These are phyloP conservation scores for Trichoderma reesei DNA, from an alignment of 495 filamentous ascomycete genomes.

Conservation along the genomic window DNA sequence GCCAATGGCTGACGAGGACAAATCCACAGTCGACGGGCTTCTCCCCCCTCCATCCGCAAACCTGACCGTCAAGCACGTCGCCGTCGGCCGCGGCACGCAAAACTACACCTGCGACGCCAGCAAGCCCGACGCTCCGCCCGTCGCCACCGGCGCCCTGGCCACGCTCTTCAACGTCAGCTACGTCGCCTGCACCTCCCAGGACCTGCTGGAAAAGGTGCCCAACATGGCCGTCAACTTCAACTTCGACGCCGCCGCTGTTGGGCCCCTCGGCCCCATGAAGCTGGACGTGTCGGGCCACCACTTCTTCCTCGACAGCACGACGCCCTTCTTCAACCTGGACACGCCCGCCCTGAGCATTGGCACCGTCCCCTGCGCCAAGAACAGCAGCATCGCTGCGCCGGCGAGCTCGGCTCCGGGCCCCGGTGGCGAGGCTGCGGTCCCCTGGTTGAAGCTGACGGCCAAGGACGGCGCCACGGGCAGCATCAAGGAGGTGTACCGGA, in stretches of 20 bases:
- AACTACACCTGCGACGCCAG: slow-evolving; percentile 78
- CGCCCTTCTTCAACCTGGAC: slow-evolving; percentile 72
- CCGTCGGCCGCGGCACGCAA: slow-evolving; percentile 78
- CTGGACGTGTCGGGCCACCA: slow-evolving; percentile 64
- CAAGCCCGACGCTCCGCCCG: slow-evolving; percentile 48
- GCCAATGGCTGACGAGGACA: slow-evolving; percentile 19
- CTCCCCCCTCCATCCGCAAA: slow-evolving; percentile 45
- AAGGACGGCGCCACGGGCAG: slow-evolving; percentile 44
- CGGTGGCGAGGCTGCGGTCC: slow-evolving; percentile 48
- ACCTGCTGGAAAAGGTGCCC: slow-evolving; percentile 48
- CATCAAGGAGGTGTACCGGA: slow-evolving; percentile 70
- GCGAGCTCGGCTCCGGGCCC: slow-evolving; percentile 41
- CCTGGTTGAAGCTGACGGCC: slow-evolving; percentile 57
- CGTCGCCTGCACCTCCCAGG: slow-evolving; percentile 54
- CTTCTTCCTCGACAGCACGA: slow-evolving; percentile 57
- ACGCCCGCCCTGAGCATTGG: slow-evolving; percentile 42
- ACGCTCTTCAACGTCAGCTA: slow-evolving; percentile 84
- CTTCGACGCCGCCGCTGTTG: slow-evolving; percentile 22
- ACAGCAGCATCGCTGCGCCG: slow-evolving; percentile 46
- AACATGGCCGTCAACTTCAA: slow-evolving; percentile 46
- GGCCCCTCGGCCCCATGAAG: slow-evolving; percentile 40
- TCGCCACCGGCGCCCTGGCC: slow-evolving; percentile 63
- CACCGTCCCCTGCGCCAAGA: slow-evolving; percentile 53
- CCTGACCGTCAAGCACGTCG: slow-evolving; percentile 60
- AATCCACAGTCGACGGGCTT: slow-evolving; percentile 22